A percentile compares a stretch with the other conserved stretches of the same genome.
phyloP scores from a whole-genome alignment of 2,329 filamentous ascomycete species.

The Esteya vermicola region DNA sequence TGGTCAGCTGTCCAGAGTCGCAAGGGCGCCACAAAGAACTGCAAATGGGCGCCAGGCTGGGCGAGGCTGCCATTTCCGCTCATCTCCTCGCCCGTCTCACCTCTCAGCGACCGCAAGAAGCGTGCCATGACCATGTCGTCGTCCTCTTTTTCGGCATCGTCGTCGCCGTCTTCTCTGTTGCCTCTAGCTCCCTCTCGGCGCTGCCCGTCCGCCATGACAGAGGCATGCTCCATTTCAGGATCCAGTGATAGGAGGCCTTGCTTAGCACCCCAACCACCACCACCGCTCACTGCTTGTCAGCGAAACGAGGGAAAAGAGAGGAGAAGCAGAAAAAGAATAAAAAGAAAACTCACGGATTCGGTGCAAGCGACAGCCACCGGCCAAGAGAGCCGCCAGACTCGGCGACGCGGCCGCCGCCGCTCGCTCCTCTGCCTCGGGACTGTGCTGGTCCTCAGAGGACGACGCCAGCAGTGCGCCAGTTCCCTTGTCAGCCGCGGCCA shows the following conservation, averaged over 20 bases:
- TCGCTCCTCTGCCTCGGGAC: conserved; percentile 13
- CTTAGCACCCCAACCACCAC: conserved; percentile 74
- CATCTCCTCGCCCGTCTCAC: conserved; percentile 16
- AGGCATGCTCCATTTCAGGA: conserved; percentile 45
- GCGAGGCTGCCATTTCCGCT: conserved; percentile 47
- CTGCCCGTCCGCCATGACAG: no score
- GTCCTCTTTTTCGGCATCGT: conserved; percentile 21
- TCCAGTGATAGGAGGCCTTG: conserved; percentile 67
- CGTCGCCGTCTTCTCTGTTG: neutral
- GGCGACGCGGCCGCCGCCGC: conserved; percentile 14
- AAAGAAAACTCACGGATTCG: conserved; percentile 24
- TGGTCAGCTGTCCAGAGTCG: neutral
- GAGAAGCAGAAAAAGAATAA: neutral
- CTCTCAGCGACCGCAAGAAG: conserved; percentile 36
- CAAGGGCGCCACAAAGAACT: conserved; percentile 40
- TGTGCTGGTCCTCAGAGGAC: no score
- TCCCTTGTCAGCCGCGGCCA: no score
- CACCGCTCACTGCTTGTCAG: conserved; percentile 48
- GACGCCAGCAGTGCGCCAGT: no score
- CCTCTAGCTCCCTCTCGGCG: neutral
- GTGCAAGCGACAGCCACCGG: conserved; percentile 29
- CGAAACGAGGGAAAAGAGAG: neutral
- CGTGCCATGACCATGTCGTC: conserved; percentile 36
- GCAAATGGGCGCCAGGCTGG: conserved; percentile 47
- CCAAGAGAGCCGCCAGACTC: conserved; percentile 21